These are phyloP conservation scores for Backusella macrospora DNA, from an alignment of 192 early-diverging fungal species.

Conservation along the genomic window DNA sequence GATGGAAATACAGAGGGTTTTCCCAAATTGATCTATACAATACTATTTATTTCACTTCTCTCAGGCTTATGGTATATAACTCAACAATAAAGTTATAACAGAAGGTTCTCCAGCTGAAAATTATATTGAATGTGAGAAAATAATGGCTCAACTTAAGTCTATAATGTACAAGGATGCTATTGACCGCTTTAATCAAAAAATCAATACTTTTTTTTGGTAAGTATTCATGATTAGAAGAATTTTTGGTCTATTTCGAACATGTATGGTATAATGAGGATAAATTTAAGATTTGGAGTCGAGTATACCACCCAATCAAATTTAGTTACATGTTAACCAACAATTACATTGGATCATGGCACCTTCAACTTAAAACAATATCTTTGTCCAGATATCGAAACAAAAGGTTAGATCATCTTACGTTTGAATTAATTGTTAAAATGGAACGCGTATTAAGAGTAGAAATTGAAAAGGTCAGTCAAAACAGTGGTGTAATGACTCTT, in stretches of 20 bases:
- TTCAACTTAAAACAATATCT: not conserved
- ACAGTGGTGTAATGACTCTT: too few species aligned
- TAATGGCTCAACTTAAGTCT: too few species aligned
- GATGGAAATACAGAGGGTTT: not conserved
- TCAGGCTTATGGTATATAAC: not conserved
- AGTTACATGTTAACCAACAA: not conserved
- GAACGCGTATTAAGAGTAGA: too few species aligned
- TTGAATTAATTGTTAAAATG: not conserved
- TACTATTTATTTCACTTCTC: not conserved
- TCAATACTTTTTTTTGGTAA: not conserved
- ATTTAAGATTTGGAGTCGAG: not conserved
- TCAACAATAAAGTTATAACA: not conserved
- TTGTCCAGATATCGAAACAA: not conserved
- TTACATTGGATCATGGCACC: not conserved
- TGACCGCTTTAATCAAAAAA: not conserved
- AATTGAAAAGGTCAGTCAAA: too few species aligned
- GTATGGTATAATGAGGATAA: not conserved
- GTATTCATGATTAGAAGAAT: not conserved
- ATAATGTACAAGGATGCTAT: too few species aligned
- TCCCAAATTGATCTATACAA: not conserved
- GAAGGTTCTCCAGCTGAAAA: not conserved
- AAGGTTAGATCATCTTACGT: not conserved
- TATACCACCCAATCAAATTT: not conserved
- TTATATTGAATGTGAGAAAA: not conserved
- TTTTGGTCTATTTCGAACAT: not conserved